Base-by-base conservation (phyloP, 129 eudicot species). In the Tanacetum coccineum region DNA sequence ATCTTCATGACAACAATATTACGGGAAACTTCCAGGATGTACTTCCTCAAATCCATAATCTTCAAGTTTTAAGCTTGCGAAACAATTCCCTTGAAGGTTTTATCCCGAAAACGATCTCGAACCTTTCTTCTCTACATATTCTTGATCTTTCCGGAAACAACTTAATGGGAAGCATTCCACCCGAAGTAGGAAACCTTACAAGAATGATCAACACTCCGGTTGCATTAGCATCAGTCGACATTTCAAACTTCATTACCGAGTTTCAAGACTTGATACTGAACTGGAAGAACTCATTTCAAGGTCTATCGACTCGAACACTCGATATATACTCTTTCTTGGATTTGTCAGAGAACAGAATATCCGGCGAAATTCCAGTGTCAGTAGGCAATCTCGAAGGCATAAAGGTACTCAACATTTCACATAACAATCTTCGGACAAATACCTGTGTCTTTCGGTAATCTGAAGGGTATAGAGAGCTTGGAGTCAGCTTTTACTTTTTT, bases 221-320 rank as follows among this genome's bases (percentile, higher is more conserved):
- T 4, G 19, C 59, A 15, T 25, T 39, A 36, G 60, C 86, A 14
- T 46, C 68, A 3, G 28, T 78, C 0, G 60, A 64, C 49, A 46
- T 78, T 40, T 82, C 80, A 70, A 75, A 67, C 60, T 80, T 83
- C n/a, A n/a, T n/a, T n/a, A n/a, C n/a, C n/a, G n/a, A n/a, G n/a
- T n/a, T n/a, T n/a, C 67, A 62, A 11, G 85, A 82, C 66, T 55
- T 86, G 60, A 5, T 82, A 21, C 13, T 57, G 28, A 86, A 83
- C 79, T 86, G 94, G 94, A 83, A 86, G 62, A 86, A 42, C 65
- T 78, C 88, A 4, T 64, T 75, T 26, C 94, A 63, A 72, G 88
- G 82, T 28, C 14, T 86, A 39, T 70, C 86, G 3, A 67, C 71
- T 9, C 72, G 58, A n/a, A 73, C 13, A 56, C 78, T 86, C 3